Base-by-base conservation (phyloP, 164 flowering plant species). In the Berberis thunbergii region DNA sequence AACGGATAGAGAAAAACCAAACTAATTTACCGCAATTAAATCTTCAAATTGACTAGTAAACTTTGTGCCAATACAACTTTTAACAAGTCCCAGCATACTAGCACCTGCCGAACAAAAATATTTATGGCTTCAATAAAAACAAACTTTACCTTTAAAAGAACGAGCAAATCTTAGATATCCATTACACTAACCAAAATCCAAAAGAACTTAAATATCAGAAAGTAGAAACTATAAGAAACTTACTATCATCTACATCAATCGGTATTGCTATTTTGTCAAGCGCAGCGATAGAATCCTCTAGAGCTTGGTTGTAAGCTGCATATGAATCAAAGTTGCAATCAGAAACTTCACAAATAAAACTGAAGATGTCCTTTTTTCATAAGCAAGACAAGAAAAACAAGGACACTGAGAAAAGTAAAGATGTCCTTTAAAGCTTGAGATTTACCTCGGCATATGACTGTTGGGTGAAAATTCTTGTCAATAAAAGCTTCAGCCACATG, bases 41-140 rank as follows among this genome's bases (percentile, higher is more conserved):
- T 89, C 83, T 10, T 96, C 98, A 76, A 93, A 89, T 73, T 93
- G 98, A 67, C 96, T 75, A 8, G 98, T 93, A 73, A 93, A 93
- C 73, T 93, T 93, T 59, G 98, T 93, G 61, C 94, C 94, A 48
- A 93, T 86, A 48, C 93, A 86, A 72, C 94, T 89, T 77, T 88
- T 93, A 52, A 93, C 89, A 50, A 93, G 73, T 10, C 84, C 86
- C 78, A 89, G 65, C 88, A 93, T 76, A 56, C 81, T 67, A 9
- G 73, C 75, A 72, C 96, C 98, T 93, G 85, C 64, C 60, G 71
- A 64, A 63, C 43, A 39, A 61, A 56, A 43, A 1, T 2, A 52
- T 52, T 52, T 4, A 7, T 8, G 12, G 2, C 12, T 50, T n/a
- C 7, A 48, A 48, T 48, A 48, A 6, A 6, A 11, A 4, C 50